phyloP scores from a whole-genome alignment of 2,329 filamentous ascomycete species.

The Epicoccum sorghinum region DNA sequence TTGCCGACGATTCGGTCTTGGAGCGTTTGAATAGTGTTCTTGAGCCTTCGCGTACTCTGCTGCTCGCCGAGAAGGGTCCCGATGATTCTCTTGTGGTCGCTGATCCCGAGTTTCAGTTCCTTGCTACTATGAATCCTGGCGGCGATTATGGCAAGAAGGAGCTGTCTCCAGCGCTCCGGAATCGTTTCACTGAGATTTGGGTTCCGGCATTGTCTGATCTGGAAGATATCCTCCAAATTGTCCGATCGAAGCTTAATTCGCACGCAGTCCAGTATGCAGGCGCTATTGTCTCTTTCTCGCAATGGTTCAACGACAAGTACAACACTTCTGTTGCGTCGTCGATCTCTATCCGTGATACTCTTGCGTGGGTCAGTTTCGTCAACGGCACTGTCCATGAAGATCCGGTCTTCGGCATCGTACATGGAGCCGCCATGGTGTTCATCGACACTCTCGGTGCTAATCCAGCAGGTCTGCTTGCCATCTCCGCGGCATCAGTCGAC shows the following conservation, averaged over 20 bases:
- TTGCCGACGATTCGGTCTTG: conserved; percentile 95
- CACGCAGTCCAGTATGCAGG: conserved; percentile 64
- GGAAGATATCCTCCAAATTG: conserved; percentile 86
- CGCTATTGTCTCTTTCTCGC: conserved; percentile 82
- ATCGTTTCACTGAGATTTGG: conserved; percentile 99
- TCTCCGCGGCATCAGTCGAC: conserved; percentile 71
- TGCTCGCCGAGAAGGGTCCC: conserved; percentile 92
- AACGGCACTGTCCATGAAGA: conserved; percentile 67
- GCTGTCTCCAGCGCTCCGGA: conserved; percentile 89
- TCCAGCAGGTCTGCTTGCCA: conserved; percentile 82
- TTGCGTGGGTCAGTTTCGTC: conserved; percentile 93
- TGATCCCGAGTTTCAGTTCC: conserved; percentile 83
- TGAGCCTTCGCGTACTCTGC: conserved; percentile 81
- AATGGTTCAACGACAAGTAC: conserved; percentile 87
- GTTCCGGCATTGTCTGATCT: conserved; percentile 85
- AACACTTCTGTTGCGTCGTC: conserved; percentile 76
- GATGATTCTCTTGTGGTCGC: conserved; percentile 81
- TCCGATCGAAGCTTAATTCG: conserved; percentile 72
- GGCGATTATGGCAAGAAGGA: conserved; percentile 99
- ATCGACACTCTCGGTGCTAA: conserved; percentile 95
- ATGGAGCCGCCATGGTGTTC: conserved; percentile 94
- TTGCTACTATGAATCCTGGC: conserved; percentile 98
- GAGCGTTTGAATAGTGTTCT: conserved; percentile 96
- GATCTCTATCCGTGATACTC: conserved; percentile 89
- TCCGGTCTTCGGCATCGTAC: conserved; percentile 64